Evolutionary conservation across 495 filamentous ascomycete species (phyloP).

Genomic region (Elasticomyces elasticus): DNA sequence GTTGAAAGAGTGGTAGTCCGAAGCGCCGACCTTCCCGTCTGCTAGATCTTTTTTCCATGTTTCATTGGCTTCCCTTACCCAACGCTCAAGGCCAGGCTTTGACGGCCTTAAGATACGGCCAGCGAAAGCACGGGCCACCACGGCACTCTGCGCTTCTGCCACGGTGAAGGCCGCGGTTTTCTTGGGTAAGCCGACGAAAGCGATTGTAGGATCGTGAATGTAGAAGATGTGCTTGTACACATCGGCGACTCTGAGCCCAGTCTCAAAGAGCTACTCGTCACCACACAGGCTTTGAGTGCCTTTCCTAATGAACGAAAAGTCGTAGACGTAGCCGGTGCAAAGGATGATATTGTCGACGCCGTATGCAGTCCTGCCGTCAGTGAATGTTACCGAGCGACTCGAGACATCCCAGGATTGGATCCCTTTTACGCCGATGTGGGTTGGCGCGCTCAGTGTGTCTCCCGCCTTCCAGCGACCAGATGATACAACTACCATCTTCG

Average conservation of each 20-base stretch:
- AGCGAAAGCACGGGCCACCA: constrained; percentile 46
- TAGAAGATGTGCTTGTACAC: constrained; percentile 59
- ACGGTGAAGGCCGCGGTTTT: constrained; percentile 53
- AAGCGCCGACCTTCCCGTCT: neutral
- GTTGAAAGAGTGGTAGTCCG: neutral
- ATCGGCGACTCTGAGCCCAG: constrained; percentile 58
- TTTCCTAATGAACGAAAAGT: constrained; percentile 45
- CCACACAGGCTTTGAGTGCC: neutral
- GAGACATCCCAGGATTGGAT: constrained; percentile 17
- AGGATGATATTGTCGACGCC: constrained; percentile 47
- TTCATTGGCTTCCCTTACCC: neutral
- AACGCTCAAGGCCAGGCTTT: neutral
- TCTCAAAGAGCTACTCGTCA: constrained; percentile 30
- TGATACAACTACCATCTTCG: constrained; percentile 25
- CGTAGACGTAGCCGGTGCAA: constrained; percentile 57
- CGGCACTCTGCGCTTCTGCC: constrained; percentile 58
- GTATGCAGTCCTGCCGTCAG: constrained; percentile 36
- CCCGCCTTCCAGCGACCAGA: neutral
- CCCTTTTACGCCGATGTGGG: neutral
- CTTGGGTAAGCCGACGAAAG: constrained; percentile 52
- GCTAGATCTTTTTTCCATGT: neutral
- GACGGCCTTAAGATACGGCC: constrained; percentile 23
- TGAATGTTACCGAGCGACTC: constrained; percentile 31
- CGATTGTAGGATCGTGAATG: constrained; percentile 51
- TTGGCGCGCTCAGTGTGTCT: neutral